Conservation (phyloP, 2,329 filamentous ascomycete species). For the Aspergillus cejpii region DNA sequence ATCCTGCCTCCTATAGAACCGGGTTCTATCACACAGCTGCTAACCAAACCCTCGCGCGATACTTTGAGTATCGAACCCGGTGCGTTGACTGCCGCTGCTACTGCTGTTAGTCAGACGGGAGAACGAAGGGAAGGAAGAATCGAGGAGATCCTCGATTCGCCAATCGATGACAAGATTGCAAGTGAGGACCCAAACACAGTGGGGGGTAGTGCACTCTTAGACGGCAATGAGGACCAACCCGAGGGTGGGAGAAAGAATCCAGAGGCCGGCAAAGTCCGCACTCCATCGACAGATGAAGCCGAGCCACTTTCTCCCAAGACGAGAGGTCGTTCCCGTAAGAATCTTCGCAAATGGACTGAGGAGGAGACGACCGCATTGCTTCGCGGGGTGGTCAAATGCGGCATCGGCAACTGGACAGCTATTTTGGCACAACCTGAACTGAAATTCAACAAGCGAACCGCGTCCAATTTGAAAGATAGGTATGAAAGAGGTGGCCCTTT, state of each 20-base stretch:
- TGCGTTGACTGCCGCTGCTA: conserved; percentile 12
- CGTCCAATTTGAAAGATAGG: conserved; percentile 58
- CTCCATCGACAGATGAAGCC: conserved; percentile 11
- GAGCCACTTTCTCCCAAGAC: conserved; percentile 29
- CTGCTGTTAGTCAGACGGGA: conserved; percentile 18
- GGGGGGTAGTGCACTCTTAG: conserved; percentile 7
- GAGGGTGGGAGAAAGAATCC: conserved; percentile 8
- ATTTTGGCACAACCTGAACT: conserved; percentile 54
- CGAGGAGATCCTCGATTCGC: conserved; percentile 31
- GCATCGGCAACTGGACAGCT: conserved; percentile 59
- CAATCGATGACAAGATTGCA: conserved; percentile 19
- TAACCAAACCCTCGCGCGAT: conserved; percentile 31
- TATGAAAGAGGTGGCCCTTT: conserved; percentile 20
- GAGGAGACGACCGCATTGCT: conserved; percentile 54
- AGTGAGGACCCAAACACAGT: conserved; percentile 13
- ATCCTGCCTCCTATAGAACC: conserved; percentile 56
- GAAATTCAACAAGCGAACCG: conserved; percentile 52
- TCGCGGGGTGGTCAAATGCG: conserved; percentile 54
- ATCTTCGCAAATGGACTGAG: conserved; percentile 52
- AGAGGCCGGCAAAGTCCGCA: conserved; percentile 1
- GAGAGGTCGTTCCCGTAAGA: conserved; percentile 43
- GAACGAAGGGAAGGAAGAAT: conserved; percentile 33
- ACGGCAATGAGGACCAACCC: conserved; percentile 3
- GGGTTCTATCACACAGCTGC: conserved; percentile 36
- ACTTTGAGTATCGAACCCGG: conserved; percentile 21